Evolutionary conservation across 1,284 basidiomycete genomes (phyloP).

Genomic region (Leucoagaricus sp.): DNA sequence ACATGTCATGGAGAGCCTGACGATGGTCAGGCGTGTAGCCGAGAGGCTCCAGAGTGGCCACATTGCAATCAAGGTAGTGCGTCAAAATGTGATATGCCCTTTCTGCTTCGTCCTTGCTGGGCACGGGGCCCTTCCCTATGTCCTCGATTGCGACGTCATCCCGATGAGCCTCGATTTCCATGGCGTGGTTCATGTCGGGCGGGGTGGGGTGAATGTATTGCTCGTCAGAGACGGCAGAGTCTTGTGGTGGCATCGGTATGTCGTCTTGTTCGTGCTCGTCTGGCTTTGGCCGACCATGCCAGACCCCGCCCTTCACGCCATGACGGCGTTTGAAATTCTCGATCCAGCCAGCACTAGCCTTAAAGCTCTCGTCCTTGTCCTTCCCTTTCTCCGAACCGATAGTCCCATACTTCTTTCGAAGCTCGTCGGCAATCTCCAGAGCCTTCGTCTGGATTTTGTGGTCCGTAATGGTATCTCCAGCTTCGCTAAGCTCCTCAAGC

Average conservation of each 20-base stretch:
- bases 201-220: conserved; percentile 10
- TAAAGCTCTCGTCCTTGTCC: conserved; percentile 50
- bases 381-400: conserved; percentile 57
- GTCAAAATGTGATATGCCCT: conserved; percentile 52
- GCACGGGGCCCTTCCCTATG: conserved; percentile 22
- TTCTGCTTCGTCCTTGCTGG: conserved; percentile 50
- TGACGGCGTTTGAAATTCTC: conserved; percentile 89
- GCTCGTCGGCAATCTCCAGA: conserved; percentile 60
- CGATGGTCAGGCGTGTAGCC: conserved; percentile 14
- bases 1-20: conserved; percentile 11
- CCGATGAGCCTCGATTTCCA: conserved; percentile 9
- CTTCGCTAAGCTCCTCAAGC: conserved; percentile 54
- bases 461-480: conserved; percentile 65
- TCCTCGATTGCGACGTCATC: conserved; percentile 1
- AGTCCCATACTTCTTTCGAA: conserved; percentile 31
- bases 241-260: conserved; percentile 5
- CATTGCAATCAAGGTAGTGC: conserved; percentile 47
- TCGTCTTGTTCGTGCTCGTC: conserved; percentile 9
- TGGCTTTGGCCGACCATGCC: conserved; percentile 30
- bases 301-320: conserved; percentile 68
- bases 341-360: conserved; percentile 88
- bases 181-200: neutral
- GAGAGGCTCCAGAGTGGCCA: conserved; percentile 1
- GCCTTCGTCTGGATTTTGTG: conserved; percentile 72
- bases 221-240: conserved; percentile 4